phyloP scores from a whole-genome alignment of 148 eudicot species.

The Rhododendron molle region DNA sequence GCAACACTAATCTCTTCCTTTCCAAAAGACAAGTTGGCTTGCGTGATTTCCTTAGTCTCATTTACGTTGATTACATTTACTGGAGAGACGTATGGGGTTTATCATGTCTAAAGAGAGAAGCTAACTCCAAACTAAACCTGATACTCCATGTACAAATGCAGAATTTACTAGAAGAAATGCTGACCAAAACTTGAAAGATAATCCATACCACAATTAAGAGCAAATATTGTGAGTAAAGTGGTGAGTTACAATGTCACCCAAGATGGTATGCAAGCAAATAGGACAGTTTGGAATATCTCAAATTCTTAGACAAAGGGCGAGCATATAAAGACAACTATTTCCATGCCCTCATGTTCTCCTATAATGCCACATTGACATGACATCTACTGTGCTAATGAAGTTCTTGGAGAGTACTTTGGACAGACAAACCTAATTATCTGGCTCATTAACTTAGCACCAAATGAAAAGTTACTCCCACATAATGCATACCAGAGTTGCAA shows the following conservation, averaged over 20 bases:
- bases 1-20: background rate
- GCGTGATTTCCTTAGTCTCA: background rate
- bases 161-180: background rate
- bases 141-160: background rate
- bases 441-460: background rate
- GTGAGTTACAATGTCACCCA: background rate
- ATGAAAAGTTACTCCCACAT: background rate
- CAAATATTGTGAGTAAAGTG: background rate
- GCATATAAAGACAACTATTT: background rate
- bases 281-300: background rate
- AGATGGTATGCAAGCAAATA: background rate
- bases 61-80: background rate
- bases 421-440: background rate
- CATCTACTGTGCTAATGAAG: background rate
- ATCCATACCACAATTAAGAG: background rate
- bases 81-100: background rate
- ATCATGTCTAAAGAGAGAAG: background rate
- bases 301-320: background rate
- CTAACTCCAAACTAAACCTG: background rate
- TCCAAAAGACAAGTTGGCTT: background rate
- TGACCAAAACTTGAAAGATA: background rate
- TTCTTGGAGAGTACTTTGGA: background rate
- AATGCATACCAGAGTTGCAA: background rate
- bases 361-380: background rate
- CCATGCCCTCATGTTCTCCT: background rate